A percentile compares a stretch with the other conserved stretches of the same genome.
phyloP scores from a whole-genome alignment of 169 alveolate species.

The Besnoitia besnoiti region DNA sequence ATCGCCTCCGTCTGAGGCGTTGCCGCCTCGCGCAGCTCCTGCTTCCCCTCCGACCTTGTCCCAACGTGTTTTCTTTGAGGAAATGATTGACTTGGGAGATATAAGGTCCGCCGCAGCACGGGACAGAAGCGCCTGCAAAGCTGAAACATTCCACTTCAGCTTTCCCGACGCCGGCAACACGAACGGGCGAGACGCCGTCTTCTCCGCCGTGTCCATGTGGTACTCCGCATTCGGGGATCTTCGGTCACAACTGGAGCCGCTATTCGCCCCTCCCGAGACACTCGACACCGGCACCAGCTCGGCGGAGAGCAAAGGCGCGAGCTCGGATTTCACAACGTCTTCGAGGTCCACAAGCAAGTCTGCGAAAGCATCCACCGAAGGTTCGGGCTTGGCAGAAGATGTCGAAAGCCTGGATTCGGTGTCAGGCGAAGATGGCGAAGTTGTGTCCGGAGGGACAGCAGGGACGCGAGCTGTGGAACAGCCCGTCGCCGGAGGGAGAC shows the following conservation, averaged over 20 bases:
- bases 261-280: too few species aligned
- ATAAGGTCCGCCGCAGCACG: neutral
- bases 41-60: neutral
- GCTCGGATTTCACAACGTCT: neutral
- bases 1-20: neutral
- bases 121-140: neutral
- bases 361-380: neutral
- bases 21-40: neutral
- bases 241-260: too few species aligned
- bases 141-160: neutral
- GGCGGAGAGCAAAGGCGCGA: neutral
- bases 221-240: too few species aligned
- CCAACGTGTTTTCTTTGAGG: neutral
- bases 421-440: too few species aligned
- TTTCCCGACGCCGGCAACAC: neutral
- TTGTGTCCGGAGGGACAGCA: too few species aligned
- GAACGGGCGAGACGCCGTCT: neutral
- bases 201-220: too few species aligned
- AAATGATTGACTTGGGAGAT: neutral
- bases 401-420: neutral
- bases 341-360: neutral
- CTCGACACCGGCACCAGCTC: too few species aligned
- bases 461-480: too few species aligned
- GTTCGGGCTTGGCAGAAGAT: neutral
- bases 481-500: too few species aligned